Evolutionary conservation across 192 early-diverging fungal species (phyloP), one percentile per base, ranked within the genome.

Genomic region (Blastocladiella britannica): DNA sequence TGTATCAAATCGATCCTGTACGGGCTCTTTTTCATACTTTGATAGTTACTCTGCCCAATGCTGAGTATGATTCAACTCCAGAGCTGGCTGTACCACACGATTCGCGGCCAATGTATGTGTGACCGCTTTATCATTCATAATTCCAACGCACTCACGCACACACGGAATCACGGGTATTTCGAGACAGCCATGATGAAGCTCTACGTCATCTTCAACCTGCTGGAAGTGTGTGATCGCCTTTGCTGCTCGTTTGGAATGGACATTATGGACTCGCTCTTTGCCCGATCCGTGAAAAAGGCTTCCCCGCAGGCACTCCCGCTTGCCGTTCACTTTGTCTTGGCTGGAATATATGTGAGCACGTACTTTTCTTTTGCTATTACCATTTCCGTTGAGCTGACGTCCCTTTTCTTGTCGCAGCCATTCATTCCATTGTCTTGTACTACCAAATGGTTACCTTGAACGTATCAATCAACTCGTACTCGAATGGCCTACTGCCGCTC

Each of bases 381-480:
- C 1, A 1, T n/a, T n/a, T n/a, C n/a, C n/a, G n/a, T n/a, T n/a
- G n/a, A n/a, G n/a, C n/a, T n/a, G n/a, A n/a, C n/a, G n/a, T n/a
- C n/a, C n/a, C n/a, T n/a, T n/a, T n/a, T n/a, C 22, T 12, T 25
- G 23, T 26, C 51, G 15, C 58, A 81, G 76, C 87, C 60, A 65
- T 82, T 4, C 95, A 99, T 67, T 82, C 88, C 25, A 75, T 93
- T 55, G 82, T 93, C 26, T 69, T 96, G 22, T 93, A 91, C 65
- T 93, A 90, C 69, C 88, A 93, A 69, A 85, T 90, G 65, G 89
- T 96, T 61, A 91, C 92, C 7, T 74, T 96, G 53, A 93, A 95
- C 63, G 91, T 96, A 6, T 85, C 93, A 3, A 84, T 95, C 60
- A 98, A 98, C 67, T 89, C 85, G 15, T 93, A 94, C 61, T 88